phyloP scores from a whole-genome alignment of 495 filamentous ascomycete species.

The Pyrenopolyporus hunteri region DNA sequence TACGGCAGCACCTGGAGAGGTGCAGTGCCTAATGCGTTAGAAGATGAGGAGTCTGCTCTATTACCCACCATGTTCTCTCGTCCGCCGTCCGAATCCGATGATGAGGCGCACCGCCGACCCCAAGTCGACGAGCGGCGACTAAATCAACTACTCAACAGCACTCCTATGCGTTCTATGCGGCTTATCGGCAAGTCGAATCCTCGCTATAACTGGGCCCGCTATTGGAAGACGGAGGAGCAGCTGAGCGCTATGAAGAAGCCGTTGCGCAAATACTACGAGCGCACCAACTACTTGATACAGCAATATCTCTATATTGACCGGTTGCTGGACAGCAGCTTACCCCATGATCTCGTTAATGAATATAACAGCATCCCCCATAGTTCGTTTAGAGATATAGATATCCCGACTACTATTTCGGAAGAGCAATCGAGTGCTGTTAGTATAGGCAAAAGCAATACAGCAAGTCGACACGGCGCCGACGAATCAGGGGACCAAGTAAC shows the following conservation, averaged over 20 bases:
- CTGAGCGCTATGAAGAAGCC: conserved; percentile 68
- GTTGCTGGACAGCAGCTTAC: conserved; percentile 86
- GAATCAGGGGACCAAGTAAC: conserved; percentile 2
- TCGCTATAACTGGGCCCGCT: conserved; percentile 74
- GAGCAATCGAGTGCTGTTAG: conserved; percentile 32
- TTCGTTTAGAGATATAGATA: conserved; percentile 52
- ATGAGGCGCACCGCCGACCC: conserved; percentile 43
- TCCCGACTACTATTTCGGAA: conserved; percentile 65
- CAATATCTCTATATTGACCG: conserved; percentile 91
- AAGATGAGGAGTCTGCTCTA: conserved; percentile 39
- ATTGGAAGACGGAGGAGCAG: conserved; percentile 73
- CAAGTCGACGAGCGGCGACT: conserved; percentile 56
- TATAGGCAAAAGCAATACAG: conserved; percentile 14
- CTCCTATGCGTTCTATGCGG: conserved; percentile 76
- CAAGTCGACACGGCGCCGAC: background rate
- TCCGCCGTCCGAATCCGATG: conserved; percentile 39
- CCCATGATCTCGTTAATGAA: conserved; percentile 84
- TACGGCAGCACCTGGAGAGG: conserved; percentile 42
- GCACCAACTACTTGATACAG: conserved; percentile 80
- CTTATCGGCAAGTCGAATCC: conserved; percentile 80
- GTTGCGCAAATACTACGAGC: conserved; percentile 81
- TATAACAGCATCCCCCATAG: conserved; percentile 64
- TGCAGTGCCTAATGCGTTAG: conserved; percentile 3
- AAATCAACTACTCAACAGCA: conserved; percentile 63
- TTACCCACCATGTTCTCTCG: conserved; percentile 14